Evolutionary conservation across 1,139 yeast genomes (phyloP), one percentile per base, ranked within the genome.

Genomic region (Hemisphaericaspora xylanilytica): DNA sequence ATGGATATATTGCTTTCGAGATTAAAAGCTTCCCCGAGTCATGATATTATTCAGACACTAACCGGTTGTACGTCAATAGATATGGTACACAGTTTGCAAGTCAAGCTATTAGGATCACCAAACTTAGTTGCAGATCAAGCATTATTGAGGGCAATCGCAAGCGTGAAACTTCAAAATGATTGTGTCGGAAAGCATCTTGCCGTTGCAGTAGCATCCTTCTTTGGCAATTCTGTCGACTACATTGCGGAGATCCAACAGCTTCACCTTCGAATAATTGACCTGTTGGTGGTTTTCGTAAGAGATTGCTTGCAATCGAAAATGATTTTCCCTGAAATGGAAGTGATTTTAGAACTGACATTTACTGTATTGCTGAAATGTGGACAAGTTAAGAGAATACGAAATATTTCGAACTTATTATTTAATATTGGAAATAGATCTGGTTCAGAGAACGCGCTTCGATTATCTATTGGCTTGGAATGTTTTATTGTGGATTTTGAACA

Each of bases 321-420:
- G 15, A 13, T 24, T 21, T 30, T 28, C 24, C 33, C 37, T 18
- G 20, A 29, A 9, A 26, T 35, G 18, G 30, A 43, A 9, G 27
- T 34, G 15, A 32, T 41, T 17, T 42, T 44, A 35, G 15, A 39
- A 18, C 48, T 33, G 12, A 30, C 47, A 22, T 55, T 38, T 40
- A 26, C 25, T 3, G 45, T 53, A 6, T 51, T 48, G 29, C 41
- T 43, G 11, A 45, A 49, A 16, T 58, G 53, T 43, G 50, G 50
- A 8, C 63, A 63, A 37, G 32, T 38, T 7, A 63, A 61, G 39
- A 47, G 72, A 35, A 51, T 65, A 8, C 50, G 62, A 38, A 63
- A 63, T 42, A 35, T 64, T 4, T 58, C 68, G 4, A 58, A 59
- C 42, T 36, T 64, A 4, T 43, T 53, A 22, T 59, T 40, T 40